Evolutionary conservation across 2,329 filamentous ascomycete species (phyloP), one percentile per base, ranked within the genome.

Genomic region (Botrytis deweyae): DNA sequence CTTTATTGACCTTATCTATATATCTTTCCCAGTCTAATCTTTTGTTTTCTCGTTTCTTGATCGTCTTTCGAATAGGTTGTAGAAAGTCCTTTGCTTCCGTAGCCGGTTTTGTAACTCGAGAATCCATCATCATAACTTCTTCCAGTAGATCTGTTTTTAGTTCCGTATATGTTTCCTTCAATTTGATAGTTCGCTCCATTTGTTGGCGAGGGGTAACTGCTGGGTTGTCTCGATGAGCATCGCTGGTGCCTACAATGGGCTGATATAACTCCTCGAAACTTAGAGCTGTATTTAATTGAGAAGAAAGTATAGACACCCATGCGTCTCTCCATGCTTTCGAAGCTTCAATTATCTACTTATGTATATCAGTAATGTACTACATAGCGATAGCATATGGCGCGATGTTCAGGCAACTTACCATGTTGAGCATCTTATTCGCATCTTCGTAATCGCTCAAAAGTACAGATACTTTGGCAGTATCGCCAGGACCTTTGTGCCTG

Each of bases 31-130:
- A 96, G 81, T 97, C 94, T 74, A 95, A 81, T 71, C 93, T 91
- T 83, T 90, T 93, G 79, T 95, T 92, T 80, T 96, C 93, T 65
- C 94, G 86, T 82, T 93, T 94, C 84, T 95, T 96, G 80, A 97
- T 93, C 1, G 90, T 91, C 83, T 94, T 96, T 79, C 92, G 91
- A 81, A 96, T 86, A 3, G 92, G 90, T 76, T 90, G 88, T 74
- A 95, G 86, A 72, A 84, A 88, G 70, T 91, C 89, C 78, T 89
- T 91, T 12, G 92, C 92, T 70, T 91, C 88, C 73, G 88, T 88
- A 6, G 91, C 91, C 0, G 93, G 92, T 74, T 86, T 86, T 71
- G 95, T 88, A 76, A 96, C 87, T 77, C 89, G 88, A 16, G 85
- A 83, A 76, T 95, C 92, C 76, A 97, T 92, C 78, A 89, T 86